A percentile compares a stretch with the other conserved stretches of the same genome.
Evolutionary conservation across 768 basidiomycete species (phyloP).

Genomic region (Cystobasidium onofrii): DNA sequence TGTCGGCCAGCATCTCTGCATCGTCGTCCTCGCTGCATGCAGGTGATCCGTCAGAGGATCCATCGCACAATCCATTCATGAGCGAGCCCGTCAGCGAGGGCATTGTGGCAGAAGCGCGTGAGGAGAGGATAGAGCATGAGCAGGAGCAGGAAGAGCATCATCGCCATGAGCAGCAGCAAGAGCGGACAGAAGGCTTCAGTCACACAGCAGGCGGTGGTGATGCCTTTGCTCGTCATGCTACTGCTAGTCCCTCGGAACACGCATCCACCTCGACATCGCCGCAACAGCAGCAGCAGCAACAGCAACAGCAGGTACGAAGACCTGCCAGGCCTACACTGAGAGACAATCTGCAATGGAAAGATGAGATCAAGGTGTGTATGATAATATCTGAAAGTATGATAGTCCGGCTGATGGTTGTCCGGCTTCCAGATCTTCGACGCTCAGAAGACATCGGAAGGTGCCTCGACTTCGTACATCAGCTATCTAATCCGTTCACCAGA

Average conservation of each 20-base stretch:
- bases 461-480: slow-evolving; percentile 83
- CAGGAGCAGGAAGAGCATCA: slow-evolving; percentile 2
- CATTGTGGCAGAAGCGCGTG: neutral
- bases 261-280: neutral
- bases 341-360: slow-evolving; percentile 28
- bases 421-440: slow-evolving; percentile 75
- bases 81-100: slow-evolving; percentile 8
- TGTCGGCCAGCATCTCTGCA: slow-evolving; percentile 20
- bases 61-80: slow-evolving; percentile 24
- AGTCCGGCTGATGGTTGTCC: neutral
- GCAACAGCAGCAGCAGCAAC: slow-evolving; percentile 10
- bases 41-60: neutral
- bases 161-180: neutral
- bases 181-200: neutral
- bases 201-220: neutral
- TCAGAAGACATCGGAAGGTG: slow-evolving; percentile 81
- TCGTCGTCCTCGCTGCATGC: slow-evolving; percentile 7
- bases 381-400: neutral
- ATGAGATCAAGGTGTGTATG: slow-evolving; percentile 30
- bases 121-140: neutral
- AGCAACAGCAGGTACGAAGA: slow-evolving; percentile 10
- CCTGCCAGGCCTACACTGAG: slow-evolving; percentile 12
- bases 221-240: neutral
- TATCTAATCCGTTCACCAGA: slow-evolving; percentile 79
- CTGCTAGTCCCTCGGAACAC: neutral